Evolutionary conservation across 768 basidiomycete genomes (phyloP), one percentile per base, ranked within the genome.

Genomic region (Suillus spraguei): DNA sequence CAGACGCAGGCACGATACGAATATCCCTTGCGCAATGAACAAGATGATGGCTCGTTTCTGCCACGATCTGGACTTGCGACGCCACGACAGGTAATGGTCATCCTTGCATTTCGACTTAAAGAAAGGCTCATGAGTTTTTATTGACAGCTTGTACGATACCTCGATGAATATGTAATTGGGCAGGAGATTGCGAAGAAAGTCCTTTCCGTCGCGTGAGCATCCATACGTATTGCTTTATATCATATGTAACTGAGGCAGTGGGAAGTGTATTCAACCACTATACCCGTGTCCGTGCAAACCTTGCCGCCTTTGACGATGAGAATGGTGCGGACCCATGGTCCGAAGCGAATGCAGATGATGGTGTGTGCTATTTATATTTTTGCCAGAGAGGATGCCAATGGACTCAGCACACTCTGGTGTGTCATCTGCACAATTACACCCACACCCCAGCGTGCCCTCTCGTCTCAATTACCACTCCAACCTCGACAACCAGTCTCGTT

Each of bases 121-220:
- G 8, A 32, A 11, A 38, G 13, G 60, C 65, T 74, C 53, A 73
- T 49, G 22, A 33, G 33, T 42, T 35, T 9, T 63, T 24, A 41
- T 44, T 42, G 28, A 38, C 46, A 96, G 93, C 85, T 97, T 50
- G 89, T 88, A 8, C 84, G 90, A 72, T 95, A 94, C 74, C 84
- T 97, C 44, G 89, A 94, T 68, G 88, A 94, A 71, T 97, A 90
- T 71, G 87, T 99, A 42, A 84, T 99, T 20, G 96, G 96, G 1
- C 96, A 99, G 73, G 91, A 93, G 67, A 85, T 83, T 64, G 95
- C 96, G 3, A 99, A 99, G 85, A 94, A 95, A 72, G 89, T 92
- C 28, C 84, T 98, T 38, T 92, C 94, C 42, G 96, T 98, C 54
- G 96, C 95, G 94, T 95, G 77, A 73, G 94, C 86, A 49, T 54